Base-by-base conservation (phyloP, 768 basidiomycete genomes). In the Cyclocybe aegerita region DNA sequence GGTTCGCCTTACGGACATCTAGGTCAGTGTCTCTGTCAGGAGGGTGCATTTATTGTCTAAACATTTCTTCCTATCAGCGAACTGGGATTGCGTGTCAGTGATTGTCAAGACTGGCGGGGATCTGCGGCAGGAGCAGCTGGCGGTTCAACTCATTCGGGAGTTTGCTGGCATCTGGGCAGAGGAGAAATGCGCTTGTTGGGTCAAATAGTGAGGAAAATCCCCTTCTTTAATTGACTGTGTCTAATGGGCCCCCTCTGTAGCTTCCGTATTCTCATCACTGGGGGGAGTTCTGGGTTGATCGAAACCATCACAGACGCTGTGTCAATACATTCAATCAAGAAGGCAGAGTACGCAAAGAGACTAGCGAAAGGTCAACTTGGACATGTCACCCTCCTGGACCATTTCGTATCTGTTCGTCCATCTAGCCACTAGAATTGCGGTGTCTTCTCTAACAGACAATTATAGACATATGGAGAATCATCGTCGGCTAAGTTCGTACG, bases 71-170 rank as follows among this genome's bases (percentile, higher is more conserved):
- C 43, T 31, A 42, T 38, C 12, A 88, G 86, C 81, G 16, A 85
- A 77, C 56, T 90, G 86, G 86, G 87, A 96, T 65, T 94, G 94
- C 59, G 81, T 97, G 39, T 96, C 95, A 7, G 93, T 98, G 36
- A 99, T 99, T 52, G 94, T 99, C 64, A 99, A 99, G 72, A 98
- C 95, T 4, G 96, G 96, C 2, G 95, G 88, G 32, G 97, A 99
- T 67, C 67, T 99, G 47, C 83, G 97, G 39, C 97, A 99, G 70
- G 97, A 99, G 64, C 97, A 99, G 68, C 78, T 99, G 16, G 97
- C 97, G 4, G 92, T 96, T 4, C 93, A 97, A 60, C 81, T 99
- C 9, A 93, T 99, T 48, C 88, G 81, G 54, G 89, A 95, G 61
- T 98, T 99, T 61, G 88, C 90, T 61, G 76, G 80, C 52, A 97